Conservation (phyloP, 495 filamentous ascomycete genomes). For the Penicillium psychrofluorescens region DNA sequence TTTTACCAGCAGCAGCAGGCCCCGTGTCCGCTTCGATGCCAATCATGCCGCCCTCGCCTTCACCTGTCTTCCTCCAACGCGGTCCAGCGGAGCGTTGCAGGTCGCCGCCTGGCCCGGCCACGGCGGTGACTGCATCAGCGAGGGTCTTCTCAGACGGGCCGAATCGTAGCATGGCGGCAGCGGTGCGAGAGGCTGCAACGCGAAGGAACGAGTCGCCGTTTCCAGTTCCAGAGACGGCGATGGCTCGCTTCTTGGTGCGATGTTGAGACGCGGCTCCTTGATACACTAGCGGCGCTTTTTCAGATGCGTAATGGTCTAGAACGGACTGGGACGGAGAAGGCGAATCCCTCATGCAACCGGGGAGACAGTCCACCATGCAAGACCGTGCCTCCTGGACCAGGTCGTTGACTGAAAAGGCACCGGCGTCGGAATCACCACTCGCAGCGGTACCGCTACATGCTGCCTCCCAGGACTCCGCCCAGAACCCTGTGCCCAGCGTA, state of each 20-base stretch:
- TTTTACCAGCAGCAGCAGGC: constrained; percentile 11
- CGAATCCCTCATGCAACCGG: constrained; percentile 6
- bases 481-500: constrained; percentile 78
- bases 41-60: constrained; percentile 83
- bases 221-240: constrained; percentile 78
- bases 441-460: not conserved
- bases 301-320: not conserved
- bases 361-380: constrained; percentile 46
- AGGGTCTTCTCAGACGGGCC: constrained; percentile 18
- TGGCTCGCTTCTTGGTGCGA: constrained; percentile 29
- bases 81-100: constrained; percentile 68
- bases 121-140: constrained; percentile 45
- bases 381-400: not conserved
- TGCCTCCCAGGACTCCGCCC: constrained; percentile 76
- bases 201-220: constrained; percentile 88
- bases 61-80: constrained; percentile 68
- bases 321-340: too few species aligned
- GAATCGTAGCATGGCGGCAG: constrained; percentile 67
- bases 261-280: constrained; percentile 1
- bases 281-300: constrained; percentile 1
- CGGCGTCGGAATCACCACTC: too few species aligned
- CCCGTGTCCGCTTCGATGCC: constrained; percentile 62
- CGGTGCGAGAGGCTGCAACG: constrained; percentile 60
- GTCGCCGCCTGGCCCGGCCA: constrained; percentile 67
- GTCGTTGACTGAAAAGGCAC: not conserved